phyloP scores from a whole-genome alignment of 495 filamentous ascomycete genomes.

The Chaetomium fimeti region DNA sequence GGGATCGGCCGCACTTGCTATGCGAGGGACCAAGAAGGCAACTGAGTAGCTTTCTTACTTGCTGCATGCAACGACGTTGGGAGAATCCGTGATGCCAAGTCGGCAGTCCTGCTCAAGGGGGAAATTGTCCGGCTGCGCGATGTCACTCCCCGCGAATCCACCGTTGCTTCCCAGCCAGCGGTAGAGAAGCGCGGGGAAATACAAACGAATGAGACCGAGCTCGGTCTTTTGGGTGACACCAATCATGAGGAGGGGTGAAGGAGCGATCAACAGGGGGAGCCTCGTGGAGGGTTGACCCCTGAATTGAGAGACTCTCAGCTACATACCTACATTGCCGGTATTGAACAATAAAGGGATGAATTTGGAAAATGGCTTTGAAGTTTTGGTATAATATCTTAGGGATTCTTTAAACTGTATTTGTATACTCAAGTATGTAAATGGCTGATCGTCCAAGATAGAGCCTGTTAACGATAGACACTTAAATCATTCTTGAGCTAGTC shows the following conservation, averaged over 20 bases:
- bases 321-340: too few relatives aligned
- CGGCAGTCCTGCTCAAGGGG: conserved; percentile 18
- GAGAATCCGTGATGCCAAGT: conserved; percentile 16
- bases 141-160: conserved; percentile 25
- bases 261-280: neutral
- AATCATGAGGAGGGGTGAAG: neutral
- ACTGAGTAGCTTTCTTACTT: neutral
- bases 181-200: conserved; percentile 22
- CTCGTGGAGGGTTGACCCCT: neutral
- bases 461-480: too few relatives aligned
- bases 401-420: too few relatives aligned
- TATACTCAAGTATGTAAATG: too few relatives aligned
- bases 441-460: too few relatives aligned
- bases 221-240: neutral
- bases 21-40: neutral
- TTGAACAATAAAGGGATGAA: too few relatives aligned
- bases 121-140: conserved; percentile 14
- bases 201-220: neutral
- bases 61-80: neutral
- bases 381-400: too few relatives aligned
- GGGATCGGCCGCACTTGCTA: neutral
- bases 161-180: neutral
- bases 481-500: too few relatives aligned
- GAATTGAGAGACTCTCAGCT: neutral
- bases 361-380: too few relatives aligned